Evolutionary conservation across 371 early-diverging fungal species (phyloP), one percentile per base, ranked within the genome.

Genomic region (Rhizopus delemar): DNA sequence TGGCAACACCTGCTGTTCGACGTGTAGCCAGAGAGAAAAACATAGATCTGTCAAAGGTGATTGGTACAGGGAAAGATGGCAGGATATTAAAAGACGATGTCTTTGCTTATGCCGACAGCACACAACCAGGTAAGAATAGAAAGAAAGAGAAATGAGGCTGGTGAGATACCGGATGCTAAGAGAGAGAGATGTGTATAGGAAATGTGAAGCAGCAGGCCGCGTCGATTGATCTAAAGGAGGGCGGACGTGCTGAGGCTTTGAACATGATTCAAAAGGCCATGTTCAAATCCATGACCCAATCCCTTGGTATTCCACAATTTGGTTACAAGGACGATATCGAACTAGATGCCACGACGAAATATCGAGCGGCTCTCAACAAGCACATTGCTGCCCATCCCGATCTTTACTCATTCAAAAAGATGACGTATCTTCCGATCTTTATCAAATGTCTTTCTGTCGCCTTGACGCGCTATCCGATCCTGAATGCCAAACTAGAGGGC

Each of bases 281-380:
- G 99, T 95, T 93, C 82, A 93, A 93, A 69, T 80, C 86, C 34
- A 98, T 98, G 99, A 92, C 96, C 5, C 85, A 86, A 48, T 93
- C 97, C 0, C 85, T 97, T 1, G 55, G 78, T 5, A 97, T 98
- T 58, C 99, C 99, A 6, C 97, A 96, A 70, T 90, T 98, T 74
- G 92, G 95, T 7, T 97, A 87, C 81, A 85, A 91, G 45, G 99
- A 98, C 62, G 94, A 95, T 66, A 88, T 97, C 60, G 76, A 84
- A 46, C 63, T 96, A 32, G 89, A 93, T 65, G 78, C 83, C 11
- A 72, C 86, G 2, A 78, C 85, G 34, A 74, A 79, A 28, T 85
- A 89, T 53, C 86, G 96, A 0, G 67, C 70, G 28, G 69, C 78
- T 3, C 72, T 98, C 62, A 96, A 97, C 71, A 66, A 61, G 22